Base-by-base conservation (phyloP, 177 flowering plant species). In the Tripterygium wilfordii region DNA sequence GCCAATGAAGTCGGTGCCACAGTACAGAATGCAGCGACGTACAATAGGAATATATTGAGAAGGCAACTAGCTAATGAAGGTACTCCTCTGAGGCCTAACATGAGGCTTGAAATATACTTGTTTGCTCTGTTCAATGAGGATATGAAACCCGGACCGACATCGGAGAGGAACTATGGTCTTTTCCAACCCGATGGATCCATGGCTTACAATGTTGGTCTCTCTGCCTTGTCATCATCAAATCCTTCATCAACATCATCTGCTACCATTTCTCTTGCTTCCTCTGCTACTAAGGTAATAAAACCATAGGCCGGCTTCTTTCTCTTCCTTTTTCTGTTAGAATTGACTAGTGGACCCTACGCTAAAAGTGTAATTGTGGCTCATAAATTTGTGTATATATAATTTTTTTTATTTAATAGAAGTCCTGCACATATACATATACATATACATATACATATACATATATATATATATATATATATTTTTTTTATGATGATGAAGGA, bases 221-320 rank as follows among this genome's bases (percentile, higher is more conserved):
- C 73, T 4, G 53, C 69, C 6, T 29, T 69, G 30, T 50, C n/a
- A n/a, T n/a, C n/a, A n/a, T n/a, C 74, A 0, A 61, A 63, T 26
- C 8, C 74, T 10, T 19, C 75, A 4, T 49, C 76, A 2, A 28
- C 64, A 18, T 46, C 76, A 0, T 45, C 83, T 0, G 61, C 87
- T 27, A 51, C 90, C 7, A 67, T 72, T 36, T 70, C 75, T 8
- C 71, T 82, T 10, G 58, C 81, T 54, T 80, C 83, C 26, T 69
- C 81, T 24, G 76, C 82, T 16, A 49, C 74, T 8, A 66, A 69
- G 83, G 87, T 80, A n/a, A n/a, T n/a, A 53, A 48, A 52, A n/a
- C 31, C 48, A 39, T 57, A 53, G 45, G 48, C 10, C 38, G 17
- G 4, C 0, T 20, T 36, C 21, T 2, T 14, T 22, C 17, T n/a